Evolutionary conservation across 495 filamentous ascomycete genomes (phyloP).

Genomic region (Cercophora sp.): DNA sequence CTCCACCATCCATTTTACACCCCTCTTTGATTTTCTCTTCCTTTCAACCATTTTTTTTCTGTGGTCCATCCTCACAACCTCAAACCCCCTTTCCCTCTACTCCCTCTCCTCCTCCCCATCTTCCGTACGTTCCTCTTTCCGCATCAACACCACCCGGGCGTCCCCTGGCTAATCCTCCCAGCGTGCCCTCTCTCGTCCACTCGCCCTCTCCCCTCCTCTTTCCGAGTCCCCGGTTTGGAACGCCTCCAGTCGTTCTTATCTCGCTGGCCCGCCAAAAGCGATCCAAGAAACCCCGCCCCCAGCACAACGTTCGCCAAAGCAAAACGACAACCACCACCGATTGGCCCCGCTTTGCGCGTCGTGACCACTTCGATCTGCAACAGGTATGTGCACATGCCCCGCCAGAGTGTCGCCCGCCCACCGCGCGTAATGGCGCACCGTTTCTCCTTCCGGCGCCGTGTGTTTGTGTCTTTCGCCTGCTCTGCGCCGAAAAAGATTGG

Average conservation of each 20-base stretch:
- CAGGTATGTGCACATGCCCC: slow-evolving; percentile 31
- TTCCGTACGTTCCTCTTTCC: slow-evolving; percentile 4
- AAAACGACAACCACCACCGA: slow-evolving; percentile 17
- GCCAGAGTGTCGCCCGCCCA: slow-evolving; percentile 14
- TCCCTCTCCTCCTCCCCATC: slow-evolving; percentile 1
- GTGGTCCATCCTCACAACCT: not conserved
- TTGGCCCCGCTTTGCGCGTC: slow-evolving; percentile 23
- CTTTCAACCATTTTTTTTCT: slow-evolving; percentile 17
- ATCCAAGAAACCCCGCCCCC: slow-evolving; percentile 12
- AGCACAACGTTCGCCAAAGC: slow-evolving; percentile 12
- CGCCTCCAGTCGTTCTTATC: slow-evolving; percentile 15
- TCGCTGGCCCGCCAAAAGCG: slow-evolving; percentile 12
- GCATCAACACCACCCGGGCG: not conserved
- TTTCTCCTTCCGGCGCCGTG: slow-evolving; percentile 19
- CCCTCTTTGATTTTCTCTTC: slow-evolving; percentile 26
- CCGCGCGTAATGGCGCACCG: slow-evolving; percentile 19
- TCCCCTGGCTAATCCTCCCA: not conserved
- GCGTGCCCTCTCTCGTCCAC: not conserved
- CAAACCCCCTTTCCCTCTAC: slow-evolving; percentile 2
- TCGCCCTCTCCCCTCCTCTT: slow-evolving; percentile 6
- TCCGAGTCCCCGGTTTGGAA: slow-evolving; percentile 11
- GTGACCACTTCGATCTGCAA: slow-evolving; percentile 22
- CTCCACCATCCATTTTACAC: slow-evolving; percentile 14
- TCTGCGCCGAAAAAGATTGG: slow-evolving; percentile 10
- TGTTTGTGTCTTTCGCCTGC: slow-evolving; percentile 13